Evolutionary conservation across 2,329 filamentous ascomycete species (phyloP), one percentile per base, ranked within the genome.

Genomic region (Tolypocladium guangdongense): DNA sequence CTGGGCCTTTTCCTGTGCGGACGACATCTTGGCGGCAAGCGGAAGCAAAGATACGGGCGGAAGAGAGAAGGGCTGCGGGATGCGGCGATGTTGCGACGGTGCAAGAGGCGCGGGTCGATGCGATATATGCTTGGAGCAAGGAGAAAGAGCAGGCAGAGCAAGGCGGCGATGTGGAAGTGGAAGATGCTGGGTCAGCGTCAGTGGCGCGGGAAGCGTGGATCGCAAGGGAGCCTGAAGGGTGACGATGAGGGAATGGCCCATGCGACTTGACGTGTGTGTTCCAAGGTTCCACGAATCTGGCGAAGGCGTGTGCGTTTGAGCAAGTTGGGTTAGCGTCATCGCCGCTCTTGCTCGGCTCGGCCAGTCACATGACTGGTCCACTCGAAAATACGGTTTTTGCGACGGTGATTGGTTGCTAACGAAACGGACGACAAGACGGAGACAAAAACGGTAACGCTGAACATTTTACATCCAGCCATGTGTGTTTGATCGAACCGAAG

Each of bases 1-100:
- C 72, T 90, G 86, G 61, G 86, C 82, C 71, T 84, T 84, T 65
- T 90, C 87, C 73, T 90, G 87, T 63, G 84, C 78, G 58, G 79
- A 78, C 86, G 90, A 46, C 43, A 47, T 90, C 63, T 65, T 81
- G 71, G 63, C 45, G 55, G 54, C 51, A 52, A 52, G 43, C 53
- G 53, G 54, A 49, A 58, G 52, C 55, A 54, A 30, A 55, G 55
- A 58, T 53, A 33, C 24, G 50, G 45, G 33, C 49, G 55, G 56
- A 55, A 54, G 50, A 55, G 51, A 24, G 50, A 14, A 14, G 18
- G 18, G n/a, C 18, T 38, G 27, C 18, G 43, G 14, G 18, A 47
- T 47, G 43, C 43, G 43, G 27, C 27, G 18, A 32, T 32, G 16
- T 4, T n/a, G n/a, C 24, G 24, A 16, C 43, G n/a, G 5, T 2